Base-by-base conservation (phyloP, 1,284 basidiomycete genomes). In the Volvariella surrecta region DNA sequence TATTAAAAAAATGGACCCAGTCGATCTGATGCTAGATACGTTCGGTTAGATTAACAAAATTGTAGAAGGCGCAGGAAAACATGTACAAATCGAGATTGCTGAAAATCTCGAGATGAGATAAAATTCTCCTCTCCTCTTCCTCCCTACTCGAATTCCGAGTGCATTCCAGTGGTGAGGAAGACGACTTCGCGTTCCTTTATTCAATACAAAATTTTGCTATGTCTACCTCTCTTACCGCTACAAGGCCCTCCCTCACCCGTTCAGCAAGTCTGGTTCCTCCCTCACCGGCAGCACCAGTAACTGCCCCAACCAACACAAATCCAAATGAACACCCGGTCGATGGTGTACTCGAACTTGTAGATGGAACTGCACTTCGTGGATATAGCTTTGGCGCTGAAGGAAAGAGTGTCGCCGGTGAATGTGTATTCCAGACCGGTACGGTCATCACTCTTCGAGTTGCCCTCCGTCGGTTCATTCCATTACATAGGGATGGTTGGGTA, bases 401-500 rank as follows among this genome's bases (percentile, higher is more conserved):
- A 44, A 95, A 92, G 70, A 94, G 89, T 62, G 73, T 97, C 41
- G 78, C 93, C 16, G 96, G 96, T 55, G 96, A 99, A 78, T 98
- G 95, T 63, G 96, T 99, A 59, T 99, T 99, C 71, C 95, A 98
- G 71, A 99, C 96, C 44, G 95, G 95, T 96, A 59, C 65, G 86
- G 63, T 31, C 40, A 30, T 35, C 45, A 46, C 49, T 45, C 47
- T 42, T n/a, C 22, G n/a, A 22, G 15, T 38, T 24, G 8, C 13
- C 38, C 40, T 24, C 15, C 39, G 32, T 19, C 35, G 35, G 11
- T 32, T 45, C 21, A 48, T 44, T 35, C 37, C 39, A 47, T 15
- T 39, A 35, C 49, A 31, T 59, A 96, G 94, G 94, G 46, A 96
- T 99, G 95, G 93, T 99, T 49, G 96, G 96, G 38, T 99, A 99